Evolutionary conservation across 345 rosid species (phyloP).

Genomic region (Eucalyptus grandis): DNA sequence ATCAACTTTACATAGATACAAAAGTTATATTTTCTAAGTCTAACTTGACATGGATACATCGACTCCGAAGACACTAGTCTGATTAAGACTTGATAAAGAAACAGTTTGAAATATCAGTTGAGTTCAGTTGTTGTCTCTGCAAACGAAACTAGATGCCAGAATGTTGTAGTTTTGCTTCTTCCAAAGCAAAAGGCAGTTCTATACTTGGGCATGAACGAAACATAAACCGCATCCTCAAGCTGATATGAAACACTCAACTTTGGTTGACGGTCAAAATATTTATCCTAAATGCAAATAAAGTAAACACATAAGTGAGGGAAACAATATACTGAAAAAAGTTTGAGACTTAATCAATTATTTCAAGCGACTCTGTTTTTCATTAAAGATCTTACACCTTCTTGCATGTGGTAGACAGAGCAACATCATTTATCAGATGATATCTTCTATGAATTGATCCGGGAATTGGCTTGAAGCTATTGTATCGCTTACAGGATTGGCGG

Average conservation of each 20-base stretch:
- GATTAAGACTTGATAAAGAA: background rate
- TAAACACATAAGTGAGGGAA: background rate
- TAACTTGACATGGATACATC: background rate
- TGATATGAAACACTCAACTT: background rate
- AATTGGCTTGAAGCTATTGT: no score
- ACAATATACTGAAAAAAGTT: background rate
- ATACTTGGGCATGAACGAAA: background rate
- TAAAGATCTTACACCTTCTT: no score
- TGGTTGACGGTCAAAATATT: background rate
- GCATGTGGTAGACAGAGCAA: no score
- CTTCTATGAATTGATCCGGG: no score
- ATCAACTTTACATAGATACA: background rate
- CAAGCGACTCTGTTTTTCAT: no score
- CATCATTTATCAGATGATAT: no score
- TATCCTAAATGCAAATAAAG: background rate
- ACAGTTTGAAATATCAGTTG: background rate
- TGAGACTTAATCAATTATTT: no score
- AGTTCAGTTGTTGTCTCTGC: background rate
- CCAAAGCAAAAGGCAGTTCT: background rate
- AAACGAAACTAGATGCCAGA: background rate
- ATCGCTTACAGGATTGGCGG: no score
- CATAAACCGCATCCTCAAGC: background rate
- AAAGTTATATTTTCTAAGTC: background rate
- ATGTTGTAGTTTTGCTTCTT: background rate
- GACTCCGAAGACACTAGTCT: background rate